Evolutionary conservation across 164 flowering plant species (phyloP).

Genomic region (Houttuynia cordata): DNA sequence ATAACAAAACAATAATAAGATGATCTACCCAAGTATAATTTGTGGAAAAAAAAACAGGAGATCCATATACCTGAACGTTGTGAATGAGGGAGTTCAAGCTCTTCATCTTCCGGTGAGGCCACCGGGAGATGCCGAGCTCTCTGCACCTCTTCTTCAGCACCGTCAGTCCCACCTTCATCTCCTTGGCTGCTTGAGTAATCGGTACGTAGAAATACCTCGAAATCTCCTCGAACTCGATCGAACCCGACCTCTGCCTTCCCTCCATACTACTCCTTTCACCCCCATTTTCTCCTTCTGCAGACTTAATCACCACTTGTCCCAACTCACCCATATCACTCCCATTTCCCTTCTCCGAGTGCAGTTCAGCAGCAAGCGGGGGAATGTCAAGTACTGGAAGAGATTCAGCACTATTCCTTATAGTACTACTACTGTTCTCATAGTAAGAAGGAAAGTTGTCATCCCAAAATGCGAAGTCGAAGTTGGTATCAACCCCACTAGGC

Average conservation of each 20-base stretch:
- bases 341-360: not conserved
- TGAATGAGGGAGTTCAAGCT: conserved; percentile 43
- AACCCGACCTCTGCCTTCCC: conserved; percentile 10
- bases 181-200: conserved; percentile 43
- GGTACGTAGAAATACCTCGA: conserved; percentile 41
- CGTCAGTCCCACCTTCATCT: conserved; percentile 43
- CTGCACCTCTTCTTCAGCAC: conserved; percentile 56
- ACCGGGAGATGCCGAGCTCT: conserved; percentile 40
- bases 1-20: no score
- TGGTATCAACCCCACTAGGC: not conserved
- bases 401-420: no score
- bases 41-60: not conserved
- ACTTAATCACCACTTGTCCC: not conserved
- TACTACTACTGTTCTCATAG: no score
- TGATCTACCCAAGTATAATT: no score
- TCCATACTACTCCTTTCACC: not conserved
- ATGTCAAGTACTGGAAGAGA: no score
- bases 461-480: not conserved
- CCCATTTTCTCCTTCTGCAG: not conserved
- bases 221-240: conserved; percentile 41
- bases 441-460: not conserved
- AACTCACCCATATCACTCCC: not conserved
- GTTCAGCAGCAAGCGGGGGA: not conserved
- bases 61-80: conserved; percentile 37
- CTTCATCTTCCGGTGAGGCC: conserved; percentile 62